Base-by-base conservation (phyloP, 371 early-diverging fungal species). In the Lichtheimia corymbifera region DNA sequence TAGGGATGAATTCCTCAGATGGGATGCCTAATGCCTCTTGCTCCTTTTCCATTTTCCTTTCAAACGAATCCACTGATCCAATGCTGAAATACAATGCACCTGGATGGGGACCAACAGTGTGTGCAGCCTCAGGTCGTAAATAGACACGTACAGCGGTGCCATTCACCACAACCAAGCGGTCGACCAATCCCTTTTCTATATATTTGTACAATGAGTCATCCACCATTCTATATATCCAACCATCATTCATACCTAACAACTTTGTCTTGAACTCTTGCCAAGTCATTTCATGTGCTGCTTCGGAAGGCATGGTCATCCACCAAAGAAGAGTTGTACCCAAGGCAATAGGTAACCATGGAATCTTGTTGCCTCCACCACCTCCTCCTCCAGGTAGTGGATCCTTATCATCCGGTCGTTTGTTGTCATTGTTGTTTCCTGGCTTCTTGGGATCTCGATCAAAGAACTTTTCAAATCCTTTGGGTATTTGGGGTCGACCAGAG, bases 11-110 rank as follows among this genome's bases (percentile, higher is more conserved):
- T 65, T 97, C 91, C 25, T 83, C 77, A n/a, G 90, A 70, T 18
- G 97, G 96, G 55, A 97, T 94, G 3, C 88, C 89, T 52, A 98
- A 84, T 68, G 95, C 94, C 28, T 82, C 77, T 70, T 97, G 98
- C 20, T 96, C 96, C 51, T 87, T 83, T 25, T 92, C 91, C 54
- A 98, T 65, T 61, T 91, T 90, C 25, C 86, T 83, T 73, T 98
- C 99, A 85, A 98, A 98, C 22, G 91, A 86, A 51, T 97, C 98
- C 1, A 95, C 88, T 9, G 93, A 93, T 40, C 97, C 97, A 61
- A 97, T 96, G 27, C 93, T 88, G 67, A 97, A 97, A 65, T 85
- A 82, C 71, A 80, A 84, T 18, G 77, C 68, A 4, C 70, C 68
- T 22, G 50, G 59, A 4, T 41, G 40, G 4, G 35, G 22, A 11